Evolutionary conservation across 441 rosid genomes (phyloP).

Genomic region (Adansonia grandidieri): DNA sequence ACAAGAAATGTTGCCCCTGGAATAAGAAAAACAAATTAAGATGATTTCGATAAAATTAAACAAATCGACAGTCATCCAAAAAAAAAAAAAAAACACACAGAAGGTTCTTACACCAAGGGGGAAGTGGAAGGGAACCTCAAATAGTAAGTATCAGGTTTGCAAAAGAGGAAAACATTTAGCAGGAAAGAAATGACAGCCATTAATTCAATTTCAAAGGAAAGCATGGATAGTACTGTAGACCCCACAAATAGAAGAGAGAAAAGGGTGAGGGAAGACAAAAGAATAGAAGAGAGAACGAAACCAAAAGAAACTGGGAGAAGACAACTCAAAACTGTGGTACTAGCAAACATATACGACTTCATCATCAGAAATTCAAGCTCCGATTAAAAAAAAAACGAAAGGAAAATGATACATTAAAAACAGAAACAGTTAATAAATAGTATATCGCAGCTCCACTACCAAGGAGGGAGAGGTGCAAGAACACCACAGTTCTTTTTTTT

Average conservation of each 20-base stretch:
- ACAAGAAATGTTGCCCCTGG: constrained; percentile 89
- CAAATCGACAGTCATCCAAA: neutral
- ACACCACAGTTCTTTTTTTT: constrained; percentile 23
- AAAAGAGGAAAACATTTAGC: constrained; percentile 46
- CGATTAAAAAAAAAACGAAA: constrained; percentile 25
- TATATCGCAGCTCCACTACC: constrained; percentile 40
- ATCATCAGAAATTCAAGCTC: constrained; percentile 32
- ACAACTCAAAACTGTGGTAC: constrained; percentile 40
- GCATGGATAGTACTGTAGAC: constrained; percentile 49
- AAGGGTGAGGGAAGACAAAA: too few species aligned
- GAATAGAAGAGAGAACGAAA: neutral
- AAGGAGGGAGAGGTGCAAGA: constrained; percentile 35
- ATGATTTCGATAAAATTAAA: neutral
- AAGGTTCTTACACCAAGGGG: constrained; percentile 36
- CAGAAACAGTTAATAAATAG: constrained; percentile 26
- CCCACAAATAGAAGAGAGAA: constrained; percentile 31
- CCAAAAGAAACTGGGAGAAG: constrained; percentile 36
- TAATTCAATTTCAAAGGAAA: constrained; percentile 36
- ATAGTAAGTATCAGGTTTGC: constrained; percentile 57
- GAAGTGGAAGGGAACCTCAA: constrained; percentile 49
- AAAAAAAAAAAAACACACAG: neutral
- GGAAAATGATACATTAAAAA: constrained; percentile 37
- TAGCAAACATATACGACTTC: constrained; percentile 37
- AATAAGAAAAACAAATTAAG: neutral
- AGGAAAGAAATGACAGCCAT: constrained; percentile 42